phyloP scores from a whole-genome alignment of 2,329 filamentous ascomycete genomes.

The Aureobasidium namibiae region DNA sequence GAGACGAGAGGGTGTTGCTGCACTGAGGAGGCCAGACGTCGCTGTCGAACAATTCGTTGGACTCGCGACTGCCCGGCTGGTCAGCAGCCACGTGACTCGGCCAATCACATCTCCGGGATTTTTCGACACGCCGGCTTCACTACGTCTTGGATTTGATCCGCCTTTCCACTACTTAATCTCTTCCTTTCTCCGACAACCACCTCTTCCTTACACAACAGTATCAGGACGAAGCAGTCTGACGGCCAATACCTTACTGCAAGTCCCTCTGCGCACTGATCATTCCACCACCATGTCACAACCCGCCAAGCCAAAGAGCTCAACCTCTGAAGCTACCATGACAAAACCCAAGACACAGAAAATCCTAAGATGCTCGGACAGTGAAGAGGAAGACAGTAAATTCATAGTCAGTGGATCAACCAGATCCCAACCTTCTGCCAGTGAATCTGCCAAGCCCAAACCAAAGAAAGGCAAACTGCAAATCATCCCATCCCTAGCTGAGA shows the following conservation, averaged over 20 bases:
- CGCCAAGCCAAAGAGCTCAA: conserved; percentile 11
- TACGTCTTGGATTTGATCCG: not conserved
- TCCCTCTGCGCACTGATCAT: not conserved
- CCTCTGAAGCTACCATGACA: not conserved
- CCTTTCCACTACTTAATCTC: not conserved
- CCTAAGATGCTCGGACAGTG: not conserved
- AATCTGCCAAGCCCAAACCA: not conserved
- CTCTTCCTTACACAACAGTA: not conserved
- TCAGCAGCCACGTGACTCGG: not conserved
- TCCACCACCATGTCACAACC: not conserved
- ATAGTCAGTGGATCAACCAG: not conserved
- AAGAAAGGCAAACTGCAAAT: not conserved
- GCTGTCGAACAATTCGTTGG: conserved; percentile 3
- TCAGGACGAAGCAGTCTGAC: not conserved
- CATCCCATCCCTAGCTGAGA: not conserved
- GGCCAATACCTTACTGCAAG: not conserved
- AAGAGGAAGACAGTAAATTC: not conserved
- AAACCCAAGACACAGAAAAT: not conserved
- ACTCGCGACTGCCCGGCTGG: not conserved
- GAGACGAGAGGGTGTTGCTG: conserved; percentile 4
- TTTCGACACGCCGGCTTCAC: not conserved
- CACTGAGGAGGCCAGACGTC: conserved; percentile 7
- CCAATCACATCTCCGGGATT: not conserved
- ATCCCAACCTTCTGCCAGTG: not conserved
- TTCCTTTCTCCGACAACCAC: not conserved